These are phyloP conservation scores for Xylaria bambusicola DNA, from an alignment of 495 filamentous ascomycete genomes.

Conservation along the genomic window DNA sequence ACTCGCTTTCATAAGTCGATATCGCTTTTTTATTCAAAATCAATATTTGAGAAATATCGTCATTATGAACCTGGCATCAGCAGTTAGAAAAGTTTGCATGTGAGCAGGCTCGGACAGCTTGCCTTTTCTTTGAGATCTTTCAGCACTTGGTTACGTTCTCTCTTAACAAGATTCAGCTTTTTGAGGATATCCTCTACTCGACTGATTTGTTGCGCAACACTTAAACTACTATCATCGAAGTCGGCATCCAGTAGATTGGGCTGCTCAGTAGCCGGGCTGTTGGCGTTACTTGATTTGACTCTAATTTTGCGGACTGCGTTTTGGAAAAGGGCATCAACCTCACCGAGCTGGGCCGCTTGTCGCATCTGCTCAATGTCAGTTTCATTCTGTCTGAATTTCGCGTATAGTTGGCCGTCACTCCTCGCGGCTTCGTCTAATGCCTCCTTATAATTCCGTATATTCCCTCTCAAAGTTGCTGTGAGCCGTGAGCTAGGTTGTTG, in stretches of 20 bases:
- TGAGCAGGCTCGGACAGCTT: conserved; percentile 21
- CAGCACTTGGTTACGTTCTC: conserved; percentile 84
- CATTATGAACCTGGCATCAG: conserved; percentile 73
- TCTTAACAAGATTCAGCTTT: conserved; percentile 87
- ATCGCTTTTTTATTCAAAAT: conserved; percentile 97
- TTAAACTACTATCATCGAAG: conserved; percentile 75
- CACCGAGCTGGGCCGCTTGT: conserved; percentile 80
- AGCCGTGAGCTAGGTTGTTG: conserved; percentile 92
- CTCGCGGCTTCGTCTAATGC: conserved; percentile 86
- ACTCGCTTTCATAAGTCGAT: conserved; percentile 79
- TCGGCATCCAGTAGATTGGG: conserved; percentile 87
- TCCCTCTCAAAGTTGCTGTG: conserved; percentile 81
- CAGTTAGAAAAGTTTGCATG: conserved; percentile 12
- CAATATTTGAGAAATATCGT: conserved; percentile 95
- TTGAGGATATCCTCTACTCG: conserved; percentile 89
- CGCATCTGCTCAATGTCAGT: conserved; percentile 95
- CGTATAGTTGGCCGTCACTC: conserved; percentile 83
- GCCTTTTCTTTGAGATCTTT: conserved; percentile 98
- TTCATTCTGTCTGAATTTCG: conserved; percentile 80
- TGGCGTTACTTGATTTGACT: conserved; percentile 52
- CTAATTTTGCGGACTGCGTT: conserved; percentile 69
- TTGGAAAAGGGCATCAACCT: conserved; percentile 87
- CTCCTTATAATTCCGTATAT: conserved; percentile 81
- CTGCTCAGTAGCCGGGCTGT: conserved; percentile 65
- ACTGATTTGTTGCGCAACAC: conserved; percentile 85